Evolutionary conservation across 352 stramenopile species (phyloP), one percentile per base, ranked within the genome.

Genomic region (Globisporangium okanoganense): DNA sequence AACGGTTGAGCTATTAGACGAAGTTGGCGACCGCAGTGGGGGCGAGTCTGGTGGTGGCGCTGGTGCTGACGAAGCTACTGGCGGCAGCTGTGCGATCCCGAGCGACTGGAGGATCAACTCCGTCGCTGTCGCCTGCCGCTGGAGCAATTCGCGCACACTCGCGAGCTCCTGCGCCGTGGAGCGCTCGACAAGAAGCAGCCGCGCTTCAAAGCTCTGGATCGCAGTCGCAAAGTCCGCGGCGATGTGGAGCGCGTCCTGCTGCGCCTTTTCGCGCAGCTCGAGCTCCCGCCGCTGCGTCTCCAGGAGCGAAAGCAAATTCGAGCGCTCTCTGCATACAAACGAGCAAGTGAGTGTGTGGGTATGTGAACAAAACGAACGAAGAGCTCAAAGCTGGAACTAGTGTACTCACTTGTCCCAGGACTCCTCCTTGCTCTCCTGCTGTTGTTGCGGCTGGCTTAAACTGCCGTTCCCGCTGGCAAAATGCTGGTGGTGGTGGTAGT

Each of bases 241-340:
- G 18, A 87, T 69, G 0, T 72, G 71, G 14, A 73, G 57, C 5
- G 82, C 82, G 14, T 89, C 76, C 27, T 76, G 62, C n/a, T 88
- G 76, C 0, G 70, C 77, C 20, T 68, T 70, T 24, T 84, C 78
- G 12, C 83, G 78, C 13, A 71, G 49, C 48, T 79, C 77, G 16
- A 92, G 62, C 61, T 90, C 80, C 25, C 69, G 70, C 36, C 71
- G 75, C 58, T 92, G 80, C 2, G 75, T 64, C 9, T 92, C 79
- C 44, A 92, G 83, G 41, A 88, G 78, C 0, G 69, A 68, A 8
- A 90, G 47, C 38, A 90, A 60, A n/a, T 70, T 81, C 9, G 62
- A 61, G 31, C 80, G 71, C 54, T 90, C 77, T 56, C 82, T 90
- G 27, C 44, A 56, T n/a, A 43, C 16, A 27, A 5, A 27, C 47